Percentiles rank a stretch among this genome's conserved stretches.
Evolutionary conservation across 2,329 filamentous ascomycete genomes (phyloP).

Genomic region (Phialemonium atrogriseum): DNA sequence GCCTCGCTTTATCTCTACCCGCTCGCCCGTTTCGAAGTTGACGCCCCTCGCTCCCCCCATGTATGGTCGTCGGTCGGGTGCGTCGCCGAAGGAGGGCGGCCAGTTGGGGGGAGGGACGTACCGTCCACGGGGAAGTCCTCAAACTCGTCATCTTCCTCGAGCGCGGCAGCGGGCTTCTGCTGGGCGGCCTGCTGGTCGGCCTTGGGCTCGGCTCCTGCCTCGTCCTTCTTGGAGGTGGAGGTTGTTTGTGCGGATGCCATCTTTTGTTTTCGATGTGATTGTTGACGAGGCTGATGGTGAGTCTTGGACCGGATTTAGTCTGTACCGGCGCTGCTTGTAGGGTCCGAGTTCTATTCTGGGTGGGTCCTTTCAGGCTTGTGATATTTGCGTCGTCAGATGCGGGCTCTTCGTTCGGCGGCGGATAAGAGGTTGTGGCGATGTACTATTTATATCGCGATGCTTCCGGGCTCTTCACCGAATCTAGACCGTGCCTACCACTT

Average conservation of each 20-base stretch:
- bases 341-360: too few relatives aligned
- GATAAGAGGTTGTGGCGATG: too few relatives aligned
- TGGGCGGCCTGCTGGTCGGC: conserved; percentile 44
- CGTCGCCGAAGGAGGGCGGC: too few relatives aligned
- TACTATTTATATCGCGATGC: too few relatives aligned
- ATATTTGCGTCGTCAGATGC: too few relatives aligned
- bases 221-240: conserved; percentile 23
- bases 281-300: not conserved
- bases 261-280: conserved; percentile 1
- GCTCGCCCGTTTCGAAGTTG: not conserved
- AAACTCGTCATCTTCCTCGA: conserved; percentile 98
- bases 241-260: conserved; percentile 7
- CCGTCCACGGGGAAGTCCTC: conserved; percentile 98
- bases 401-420: too few relatives aligned
- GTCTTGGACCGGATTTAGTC: conserved; percentile 1
- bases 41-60: not conserved
- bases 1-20: not conserved
- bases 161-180: conserved; percentile 56
- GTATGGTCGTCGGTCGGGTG: too few relatives aligned
- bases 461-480: too few relatives aligned
- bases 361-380: too few relatives aligned
- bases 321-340: too few relatives aligned
- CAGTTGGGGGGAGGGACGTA: conserved; percentile 29
- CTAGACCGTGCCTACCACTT: too few relatives aligned
- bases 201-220: conserved; percentile 31